phyloP scores from a whole-genome alignment of 305 asterid species.

The Fraxinus sp. region DNA sequence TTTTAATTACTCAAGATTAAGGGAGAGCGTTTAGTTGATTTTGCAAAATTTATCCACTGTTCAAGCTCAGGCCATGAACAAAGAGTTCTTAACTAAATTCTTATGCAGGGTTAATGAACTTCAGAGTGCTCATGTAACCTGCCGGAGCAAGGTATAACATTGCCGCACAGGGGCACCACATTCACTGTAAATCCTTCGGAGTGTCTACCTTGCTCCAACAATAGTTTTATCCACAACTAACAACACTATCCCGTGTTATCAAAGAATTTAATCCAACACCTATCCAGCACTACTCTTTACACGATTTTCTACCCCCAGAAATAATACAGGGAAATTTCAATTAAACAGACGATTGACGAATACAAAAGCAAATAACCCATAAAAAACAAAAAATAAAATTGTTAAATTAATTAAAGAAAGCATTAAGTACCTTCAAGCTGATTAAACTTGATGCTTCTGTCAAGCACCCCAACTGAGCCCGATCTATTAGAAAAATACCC shows the following conservation, averaged over 20 bases:
- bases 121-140: neutral
- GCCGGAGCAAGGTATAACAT: no score
- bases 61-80: neutral
- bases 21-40: neutral
- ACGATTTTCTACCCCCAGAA: neutral
- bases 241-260: no score
- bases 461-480: conserved; percentile 86
- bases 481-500: conserved; percentile 90
- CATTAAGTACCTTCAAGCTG: conserved; percentile 55
- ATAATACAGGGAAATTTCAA: neutral
- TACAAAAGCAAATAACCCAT: neutral
- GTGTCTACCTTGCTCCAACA: neutral
- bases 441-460: conserved; percentile 70
- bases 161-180: neutral
- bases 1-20: no score
- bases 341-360: neutral
- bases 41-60: neutral
- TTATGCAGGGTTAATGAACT: neutral
- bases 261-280: neutral
- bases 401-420: neutral
- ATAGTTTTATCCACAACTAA: neutral
- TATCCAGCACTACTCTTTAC: neutral
- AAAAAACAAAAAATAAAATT: neutral
- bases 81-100: neutral
- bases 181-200: neutral